Evolutionary conservation across 495 filamentous ascomycete species (phyloP).

Genomic region (Amniculicola lignicola): DNA sequence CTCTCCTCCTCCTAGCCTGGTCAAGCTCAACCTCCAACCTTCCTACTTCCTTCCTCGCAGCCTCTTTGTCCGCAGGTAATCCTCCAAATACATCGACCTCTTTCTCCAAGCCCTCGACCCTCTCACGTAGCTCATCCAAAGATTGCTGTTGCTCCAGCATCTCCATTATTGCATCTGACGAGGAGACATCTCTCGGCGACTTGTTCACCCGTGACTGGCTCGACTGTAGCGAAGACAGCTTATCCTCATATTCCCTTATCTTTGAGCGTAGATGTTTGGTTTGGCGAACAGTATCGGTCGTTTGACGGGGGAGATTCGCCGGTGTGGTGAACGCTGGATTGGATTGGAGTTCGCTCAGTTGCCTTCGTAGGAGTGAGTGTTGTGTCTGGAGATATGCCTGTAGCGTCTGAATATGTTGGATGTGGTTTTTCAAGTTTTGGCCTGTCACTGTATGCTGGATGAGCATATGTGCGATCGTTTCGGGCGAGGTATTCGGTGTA

Average conservation of each 20-base stretch:
- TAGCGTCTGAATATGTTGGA: conserved; percentile 22
- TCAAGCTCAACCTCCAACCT: conserved; percentile 59
- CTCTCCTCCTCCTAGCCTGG: conserved; percentile 55
- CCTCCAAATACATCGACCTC: conserved; percentile 61
- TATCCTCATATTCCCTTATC: conserved; percentile 28
- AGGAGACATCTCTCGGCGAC: neutral
- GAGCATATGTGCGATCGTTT: conserved; percentile 29
- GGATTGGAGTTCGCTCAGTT: conserved; percentile 13
- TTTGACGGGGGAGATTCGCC: conserved; percentile 21
- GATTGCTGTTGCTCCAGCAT: conserved; percentile 56
- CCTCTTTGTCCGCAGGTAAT: conserved; percentile 64
- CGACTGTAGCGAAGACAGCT: conserved; percentile 12
- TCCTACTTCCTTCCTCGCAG: conserved; percentile 64
- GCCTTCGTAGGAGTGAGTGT: conserved; percentile 22
- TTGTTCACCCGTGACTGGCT: conserved; percentile 1
- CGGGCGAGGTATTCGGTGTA: conserved; percentile 13
- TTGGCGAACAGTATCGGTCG: conserved; percentile 20
- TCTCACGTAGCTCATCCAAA: conserved; percentile 49
- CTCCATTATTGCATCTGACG: conserved; percentile 51
- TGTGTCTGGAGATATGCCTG: conserved; percentile 23
- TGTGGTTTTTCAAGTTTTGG: conserved; percentile 23
- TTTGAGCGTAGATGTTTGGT: conserved; percentile 29
- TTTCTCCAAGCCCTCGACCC: conserved; percentile 56
- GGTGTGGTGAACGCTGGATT: conserved; percentile 27
- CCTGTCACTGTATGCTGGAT: conserved; percentile 21